Evolutionary conservation across 768 basidiomycete species (phyloP).

Genomic region (Naematelia aurantialba): DNA sequence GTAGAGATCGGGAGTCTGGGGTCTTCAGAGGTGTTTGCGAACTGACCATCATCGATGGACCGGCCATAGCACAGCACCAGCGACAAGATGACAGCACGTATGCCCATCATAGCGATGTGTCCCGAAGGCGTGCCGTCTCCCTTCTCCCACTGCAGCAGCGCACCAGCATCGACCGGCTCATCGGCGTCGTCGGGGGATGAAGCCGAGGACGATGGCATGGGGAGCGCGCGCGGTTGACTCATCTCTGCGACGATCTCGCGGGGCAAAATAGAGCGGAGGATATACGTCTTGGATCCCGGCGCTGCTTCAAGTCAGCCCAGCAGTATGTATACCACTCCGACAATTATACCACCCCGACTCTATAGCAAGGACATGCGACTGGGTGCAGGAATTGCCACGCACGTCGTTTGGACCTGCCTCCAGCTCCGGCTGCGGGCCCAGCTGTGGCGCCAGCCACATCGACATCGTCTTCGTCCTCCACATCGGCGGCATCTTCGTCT

Average conservation of each 20-base stretch:
- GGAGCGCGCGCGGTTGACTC: conserved; percentile 55
- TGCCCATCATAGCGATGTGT: conserved; percentile 59
- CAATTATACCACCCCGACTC: too few species aligned
- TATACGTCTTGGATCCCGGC: conserved; percentile 71
- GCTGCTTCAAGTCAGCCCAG: conserved; percentile 2
- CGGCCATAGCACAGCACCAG: conserved; percentile 78
- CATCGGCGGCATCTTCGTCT: conserved; percentile 52
- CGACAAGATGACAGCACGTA: conserved; percentile 75
- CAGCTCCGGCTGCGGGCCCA: conserved; percentile 57
- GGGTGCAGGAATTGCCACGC: too few species aligned
- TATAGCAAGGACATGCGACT: too few species aligned
- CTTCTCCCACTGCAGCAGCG: conserved; percentile 50
- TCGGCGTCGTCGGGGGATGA: conserved; percentile 32
- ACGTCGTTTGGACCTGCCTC: conserved; percentile 59
- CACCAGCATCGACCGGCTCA: conserved; percentile 56
- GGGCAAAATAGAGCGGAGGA: conserved; percentile 72
- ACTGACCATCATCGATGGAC: conserved; percentile 69
- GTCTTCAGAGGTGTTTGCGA: too few species aligned
- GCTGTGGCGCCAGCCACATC: conserved; percentile 50
- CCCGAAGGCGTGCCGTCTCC: conserved; percentile 58
- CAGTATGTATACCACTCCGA: too few species aligned
- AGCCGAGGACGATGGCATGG: conserved; percentile 56
- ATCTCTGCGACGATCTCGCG: conserved; percentile 56
- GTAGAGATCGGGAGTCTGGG: too few species aligned
- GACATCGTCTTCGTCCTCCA: conserved; percentile 55